Evolutionary conservation across 2,329 filamentous ascomycete species (phyloP).

Genomic region (Cladorrhinum sp.): DNA sequence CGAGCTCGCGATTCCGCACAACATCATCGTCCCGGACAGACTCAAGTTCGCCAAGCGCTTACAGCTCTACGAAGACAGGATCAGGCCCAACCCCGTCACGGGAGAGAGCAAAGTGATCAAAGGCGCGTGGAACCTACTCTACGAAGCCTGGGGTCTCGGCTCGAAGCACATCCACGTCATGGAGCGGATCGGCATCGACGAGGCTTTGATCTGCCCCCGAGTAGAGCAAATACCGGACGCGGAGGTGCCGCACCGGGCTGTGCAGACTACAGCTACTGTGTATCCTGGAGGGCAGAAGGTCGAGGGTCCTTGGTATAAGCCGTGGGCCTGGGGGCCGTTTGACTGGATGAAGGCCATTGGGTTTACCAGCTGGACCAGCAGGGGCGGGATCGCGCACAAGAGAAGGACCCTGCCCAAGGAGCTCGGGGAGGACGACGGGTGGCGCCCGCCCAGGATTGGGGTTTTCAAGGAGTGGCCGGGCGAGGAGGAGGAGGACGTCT

Average conservation of each 20-base stretch:
- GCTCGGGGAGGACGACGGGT: background rate
- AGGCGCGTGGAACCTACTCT: background rate
- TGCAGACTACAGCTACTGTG: too few species aligned
- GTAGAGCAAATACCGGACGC: background rate
- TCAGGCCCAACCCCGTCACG: background rate
- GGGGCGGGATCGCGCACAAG: background rate
- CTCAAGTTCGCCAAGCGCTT: background rate
- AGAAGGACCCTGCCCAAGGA: background rate
- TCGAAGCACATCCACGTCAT: background rate
- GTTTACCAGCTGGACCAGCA: background rate
- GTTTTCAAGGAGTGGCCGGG: constrained; percentile 21
- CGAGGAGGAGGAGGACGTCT: constrained; percentile 23
- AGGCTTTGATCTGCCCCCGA: background rate
- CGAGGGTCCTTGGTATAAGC: background rate
- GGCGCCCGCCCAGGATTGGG: constrained; percentile 25
- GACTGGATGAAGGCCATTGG: background rate
- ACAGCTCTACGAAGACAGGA: background rate
- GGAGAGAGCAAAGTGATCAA: background rate
- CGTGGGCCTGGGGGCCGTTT: background rate
- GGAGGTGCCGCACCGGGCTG: too few species aligned
- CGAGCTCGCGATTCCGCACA: background rate
- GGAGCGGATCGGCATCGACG: background rate
- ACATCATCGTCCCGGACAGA: background rate
- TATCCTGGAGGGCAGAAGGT: background rate
- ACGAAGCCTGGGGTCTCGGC: background rate